These are phyloP conservation scores for Aspergillus tamarii DNA, from an alignment of 2,329 filamentous ascomycete genomes.

Conservation along the genomic window DNA sequence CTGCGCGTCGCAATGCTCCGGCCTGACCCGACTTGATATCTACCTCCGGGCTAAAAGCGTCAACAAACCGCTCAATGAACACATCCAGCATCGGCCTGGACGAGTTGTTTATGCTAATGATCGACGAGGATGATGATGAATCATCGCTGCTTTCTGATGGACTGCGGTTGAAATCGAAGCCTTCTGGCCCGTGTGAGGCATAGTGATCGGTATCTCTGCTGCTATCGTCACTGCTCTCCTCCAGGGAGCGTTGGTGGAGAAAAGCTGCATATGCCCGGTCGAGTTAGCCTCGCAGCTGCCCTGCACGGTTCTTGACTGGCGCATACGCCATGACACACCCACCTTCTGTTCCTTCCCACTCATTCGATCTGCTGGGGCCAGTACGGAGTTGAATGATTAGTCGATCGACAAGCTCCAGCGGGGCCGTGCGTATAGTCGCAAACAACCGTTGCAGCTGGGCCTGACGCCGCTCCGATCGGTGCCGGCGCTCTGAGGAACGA, in stretches of 20 bases:
- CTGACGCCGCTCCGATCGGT: slow-evolving; percentile 29
- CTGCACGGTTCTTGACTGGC: not conserved
- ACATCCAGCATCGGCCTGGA: slow-evolving; percentile 35
- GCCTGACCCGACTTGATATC: slow-evolving; percentile 38
- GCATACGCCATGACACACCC: not conserved
- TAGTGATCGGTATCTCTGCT: slow-evolving; percentile 16
- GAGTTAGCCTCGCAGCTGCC: not conserved
- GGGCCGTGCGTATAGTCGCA: slow-evolving; percentile 38
- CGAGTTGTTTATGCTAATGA: slow-evolving; percentile 25
- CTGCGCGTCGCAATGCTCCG: slow-evolving; percentile 40
- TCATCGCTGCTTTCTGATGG: slow-evolving; percentile 29
- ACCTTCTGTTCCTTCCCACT: slow-evolving; percentile 32
- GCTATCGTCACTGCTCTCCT: slow-evolving; percentile 16
- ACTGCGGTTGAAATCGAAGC: slow-evolving; percentile 10
- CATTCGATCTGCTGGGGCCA: slow-evolving; percentile 24
- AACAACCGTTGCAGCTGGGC: slow-evolving; percentile 38
- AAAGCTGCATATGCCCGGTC: not conserved
- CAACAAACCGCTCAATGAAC: slow-evolving; percentile 44
- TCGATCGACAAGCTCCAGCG: slow-evolving; percentile 34
- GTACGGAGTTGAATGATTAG: slow-evolving; percentile 35
- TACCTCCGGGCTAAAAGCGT: slow-evolving; percentile 44
- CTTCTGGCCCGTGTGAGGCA: slow-evolving; percentile 1
- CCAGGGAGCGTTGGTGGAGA: not conserved
- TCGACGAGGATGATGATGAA: slow-evolving; percentile 25
- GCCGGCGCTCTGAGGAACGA: slow-evolving; percentile 15